These are phyloP conservation scores for Psilocybe cubensis DNA, from an alignment of 768 basidiomycete species.

Conservation along the genomic window DNA sequence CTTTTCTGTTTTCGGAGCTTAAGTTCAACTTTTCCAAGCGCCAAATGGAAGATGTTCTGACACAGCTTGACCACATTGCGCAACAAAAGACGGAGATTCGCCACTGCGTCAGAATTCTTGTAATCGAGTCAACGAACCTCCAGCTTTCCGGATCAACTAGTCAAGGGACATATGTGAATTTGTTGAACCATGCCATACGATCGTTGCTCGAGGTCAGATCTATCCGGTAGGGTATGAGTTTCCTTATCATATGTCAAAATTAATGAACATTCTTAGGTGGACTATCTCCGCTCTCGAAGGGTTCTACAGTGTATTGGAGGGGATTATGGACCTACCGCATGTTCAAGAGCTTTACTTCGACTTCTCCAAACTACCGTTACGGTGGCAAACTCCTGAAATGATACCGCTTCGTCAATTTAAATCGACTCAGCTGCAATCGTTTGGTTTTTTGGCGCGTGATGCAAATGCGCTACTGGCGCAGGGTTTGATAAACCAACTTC, in stretches of 20 bases:
- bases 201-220: constrained; percentile 6
- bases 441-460: neutral
- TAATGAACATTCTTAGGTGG: constrained; percentile 1
- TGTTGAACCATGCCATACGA: neutral
- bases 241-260: neutral
- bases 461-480: neutral
- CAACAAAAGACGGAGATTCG: neutral
- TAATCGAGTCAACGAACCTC: neutral
- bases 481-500: no score
- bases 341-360: constrained; percentile 6
- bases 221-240: constrained; percentile 10
- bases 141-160: neutral
- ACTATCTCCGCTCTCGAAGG: neutral
- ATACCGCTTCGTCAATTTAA: constrained; percentile 3
- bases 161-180: neutral
- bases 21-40: constrained; percentile 3
- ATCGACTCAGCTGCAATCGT: neutral
- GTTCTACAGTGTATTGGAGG: constrained; percentile 1
- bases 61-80: neutral
- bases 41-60: neutral
- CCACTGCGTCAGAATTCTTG: neutral
- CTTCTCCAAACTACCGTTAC: neutral
- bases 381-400: neutral
- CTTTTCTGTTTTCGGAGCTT: constrained; percentile 9
- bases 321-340: constrained; percentile 1